phyloP scores from a whole-genome alignment of 148 eudicot species.

The Camellia lanceoleosa region DNA sequence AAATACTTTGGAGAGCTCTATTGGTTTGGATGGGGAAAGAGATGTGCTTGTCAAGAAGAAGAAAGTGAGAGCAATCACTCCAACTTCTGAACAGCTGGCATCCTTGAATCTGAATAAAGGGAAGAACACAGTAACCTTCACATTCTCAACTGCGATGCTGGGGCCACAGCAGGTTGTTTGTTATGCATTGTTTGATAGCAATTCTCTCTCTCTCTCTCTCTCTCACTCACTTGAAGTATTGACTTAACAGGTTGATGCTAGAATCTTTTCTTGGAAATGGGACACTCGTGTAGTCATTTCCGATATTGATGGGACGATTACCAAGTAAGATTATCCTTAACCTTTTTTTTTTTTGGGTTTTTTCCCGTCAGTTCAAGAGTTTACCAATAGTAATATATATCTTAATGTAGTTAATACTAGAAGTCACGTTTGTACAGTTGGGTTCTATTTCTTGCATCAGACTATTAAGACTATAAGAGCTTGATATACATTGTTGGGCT shows the following conservation, averaged over 20 bases:
- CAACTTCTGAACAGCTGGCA: constrained; percentile 82
- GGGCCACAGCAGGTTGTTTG: constrained; percentile 72
- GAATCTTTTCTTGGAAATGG: constrained; percentile 92
- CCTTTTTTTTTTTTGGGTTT: background rate
- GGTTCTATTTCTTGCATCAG: background rate
- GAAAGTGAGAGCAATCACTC: constrained; percentile 46
- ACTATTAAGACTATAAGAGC: background rate
- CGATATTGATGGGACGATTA: constrained; percentile 98
- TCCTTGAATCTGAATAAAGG: constrained; percentile 84
- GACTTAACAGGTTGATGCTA: constrained; percentile 73
- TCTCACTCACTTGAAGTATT: background rate
- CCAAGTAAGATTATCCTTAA: constrained; percentile 50
- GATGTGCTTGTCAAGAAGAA: constrained; percentile 35
- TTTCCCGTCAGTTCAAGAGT: background rate
- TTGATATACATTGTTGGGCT: background rate
- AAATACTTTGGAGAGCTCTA: constrained; percentile 21
- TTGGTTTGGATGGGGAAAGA: constrained; percentile 15
- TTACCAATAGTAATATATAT: background rate
- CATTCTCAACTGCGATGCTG: constrained; percentile 73
- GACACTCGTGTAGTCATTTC: constrained; percentile 82
- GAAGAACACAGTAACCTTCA: constrained; percentile 64
- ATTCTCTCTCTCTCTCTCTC: background rate
- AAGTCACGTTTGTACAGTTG: background rate
- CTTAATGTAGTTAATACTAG: background rate
- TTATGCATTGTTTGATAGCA: constrained; percentile 9